Evolutionary conservation across 345 rosid genomes (phyloP), one percentile per base, ranked within the genome.

Genomic region (Hibiscus syriacus): DNA sequence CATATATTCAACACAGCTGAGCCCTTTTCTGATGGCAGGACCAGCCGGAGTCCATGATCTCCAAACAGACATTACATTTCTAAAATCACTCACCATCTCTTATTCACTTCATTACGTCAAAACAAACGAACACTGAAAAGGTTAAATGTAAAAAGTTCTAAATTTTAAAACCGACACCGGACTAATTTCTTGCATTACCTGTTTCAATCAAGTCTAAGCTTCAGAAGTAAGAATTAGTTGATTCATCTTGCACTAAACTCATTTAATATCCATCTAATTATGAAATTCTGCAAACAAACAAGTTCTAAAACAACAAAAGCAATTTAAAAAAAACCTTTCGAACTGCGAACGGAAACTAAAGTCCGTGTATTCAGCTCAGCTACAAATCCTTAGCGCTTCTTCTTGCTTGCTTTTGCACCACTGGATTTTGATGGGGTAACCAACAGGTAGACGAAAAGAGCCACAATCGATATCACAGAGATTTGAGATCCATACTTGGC

Each of bases 401-500:
- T 94, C 87, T 89, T 93, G 96, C 87, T 79, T 11, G 76, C 83
- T 76, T n/a, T n/a, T 85, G 84, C 78, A 25, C 76, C 76, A 34
- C 82, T 55, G 32, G 96, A 86, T 79, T 86, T 92, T 7, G 97
- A 85, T 6, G 97, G 97, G 26, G 81, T 59, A 48, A 81, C 66
- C 39, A 94, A 34, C 81, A 91, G 71, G 83, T 79, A 86, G 29
- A 91, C 76, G 61, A 94, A 94, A 72, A 87, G 72, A 67, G 79
- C 90, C 54, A 94, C 58, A 41, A 91, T 89, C 64, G 83, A 79
- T 70, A 94, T 64, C 71, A 94, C 99, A 0, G 99, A 89, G 63
- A 94, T 71, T 48, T 87, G 86, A 16, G 99, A 81, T 48, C 97
- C 97, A 57, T 94, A 91, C 77, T 84, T 89, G 0, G 79, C 96